Base-by-base conservation (phyloP, 2,329 filamentous ascomycete genomes). In the Colletotrichum graminicola region DNA sequence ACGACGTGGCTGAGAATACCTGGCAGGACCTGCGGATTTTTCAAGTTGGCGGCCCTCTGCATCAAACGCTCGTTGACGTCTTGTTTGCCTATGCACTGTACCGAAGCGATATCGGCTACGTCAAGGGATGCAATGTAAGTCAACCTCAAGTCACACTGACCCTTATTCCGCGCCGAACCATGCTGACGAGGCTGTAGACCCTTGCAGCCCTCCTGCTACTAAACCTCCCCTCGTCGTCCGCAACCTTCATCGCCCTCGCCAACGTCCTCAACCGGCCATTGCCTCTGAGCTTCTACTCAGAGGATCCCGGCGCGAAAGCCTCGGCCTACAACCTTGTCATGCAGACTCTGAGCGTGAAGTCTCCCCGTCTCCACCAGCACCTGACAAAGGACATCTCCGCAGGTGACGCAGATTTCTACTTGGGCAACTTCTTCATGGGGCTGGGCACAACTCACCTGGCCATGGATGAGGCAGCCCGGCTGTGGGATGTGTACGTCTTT, bases 401-500 rank as follows among this genome's bases (percentile, higher is more conserved):
- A 51, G 79, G 85, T 34, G 81, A 85, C 5, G 82, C 88, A 0
- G 82, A 90, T 62, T 74, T 80, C 23, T 93, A 90, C 74, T 83
- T 94, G 8, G 80, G 85, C 36, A 82, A 86, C 18, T 82, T 93
- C 62, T 92, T 94, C 76, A 87, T 87, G 7, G 85, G 85, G 21
- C 82, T 94, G 7, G 93, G 94, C 78, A 91, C 91, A 0, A 80
- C 82, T 21, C 84, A 88, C 49, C 81, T 94, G 5, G 87, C 87
- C 10, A 85, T 94, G 21, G 93, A 95, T 76, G 88, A 92, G 75
- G 92, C 90, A 5, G 89, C 90, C 1, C 84, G 94, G 2, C 81
- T 96, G 16, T 95, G 93, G 92, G 94, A 97, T 74, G 89, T 95
- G 0, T 94, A 93, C 75, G 90, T 93, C 3, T 94, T 97, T 74